Evolutionary conservation across 768 basidiomycete species (phyloP).

Genomic region (Boletus insuetus): DNA sequence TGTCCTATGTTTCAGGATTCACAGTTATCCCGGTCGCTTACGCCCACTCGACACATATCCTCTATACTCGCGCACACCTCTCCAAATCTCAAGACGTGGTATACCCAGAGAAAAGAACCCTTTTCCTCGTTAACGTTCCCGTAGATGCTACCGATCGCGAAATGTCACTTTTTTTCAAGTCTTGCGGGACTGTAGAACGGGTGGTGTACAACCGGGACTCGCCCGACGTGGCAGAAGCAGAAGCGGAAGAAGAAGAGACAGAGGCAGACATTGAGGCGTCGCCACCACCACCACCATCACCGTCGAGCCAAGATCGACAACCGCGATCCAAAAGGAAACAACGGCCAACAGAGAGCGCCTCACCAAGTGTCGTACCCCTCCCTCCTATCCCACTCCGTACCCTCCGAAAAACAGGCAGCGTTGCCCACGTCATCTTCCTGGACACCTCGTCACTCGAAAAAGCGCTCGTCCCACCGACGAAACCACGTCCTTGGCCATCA

Average conservation of each 20-base stretch:
- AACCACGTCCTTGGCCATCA: conserved; percentile 65
- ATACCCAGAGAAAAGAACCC: conserved; percentile 61
- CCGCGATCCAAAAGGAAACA: conserved; percentile 34
- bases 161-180: conserved; percentile 71
- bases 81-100: conserved; percentile 39
- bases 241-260: conserved; percentile 22
- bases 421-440: conserved; percentile 71
- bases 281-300: neutral
- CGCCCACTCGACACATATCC: conserved; percentile 51
- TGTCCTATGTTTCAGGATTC: conserved; percentile 34
- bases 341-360: conserved; percentile 20
- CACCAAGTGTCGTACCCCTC: conserved; percentile 59
- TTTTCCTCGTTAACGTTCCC: conserved; percentile 88
- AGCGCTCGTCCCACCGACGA: conserved; percentile 51
- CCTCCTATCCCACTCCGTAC: conserved; percentile 53
- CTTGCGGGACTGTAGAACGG: conserved; percentile 73
- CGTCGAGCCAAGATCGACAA: conserved; percentile 9
- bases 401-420: conserved; percentile 58
- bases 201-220: conserved; percentile 61
- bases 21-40: conserved; percentile 41
- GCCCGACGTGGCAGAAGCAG: conserved; percentile 25
- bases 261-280: neutral
- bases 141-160: conserved; percentile 86
- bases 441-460: conserved; percentile 70
- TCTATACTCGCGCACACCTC: conserved; percentile 74